Percentiles rank a stretch among this genome's conserved stretches.
Evolutionary conservation across 2,329 filamentous ascomycete genomes (phyloP).

Genomic region (Cytospora chrysosperma): DNA sequence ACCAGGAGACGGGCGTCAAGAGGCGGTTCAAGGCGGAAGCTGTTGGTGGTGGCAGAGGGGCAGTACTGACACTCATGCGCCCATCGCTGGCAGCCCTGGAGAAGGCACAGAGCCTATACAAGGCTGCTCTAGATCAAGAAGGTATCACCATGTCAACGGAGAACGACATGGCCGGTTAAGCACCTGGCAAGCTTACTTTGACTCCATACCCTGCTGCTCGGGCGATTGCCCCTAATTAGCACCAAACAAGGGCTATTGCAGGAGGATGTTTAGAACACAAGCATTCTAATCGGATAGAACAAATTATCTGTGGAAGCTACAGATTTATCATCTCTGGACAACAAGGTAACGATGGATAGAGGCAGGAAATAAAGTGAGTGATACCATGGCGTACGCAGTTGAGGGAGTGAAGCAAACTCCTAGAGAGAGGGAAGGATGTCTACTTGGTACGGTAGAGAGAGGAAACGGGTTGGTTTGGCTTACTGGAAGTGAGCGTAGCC

Average conservation of each 20-base stretch:
- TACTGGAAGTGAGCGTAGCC: too few species aligned
- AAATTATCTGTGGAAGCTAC: not conserved
- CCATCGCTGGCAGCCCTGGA: slow-evolving; percentile 71
- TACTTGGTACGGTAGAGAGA: too few species aligned
- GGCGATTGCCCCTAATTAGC: not conserved
- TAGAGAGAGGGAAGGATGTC: not conserved
- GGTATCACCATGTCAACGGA: slow-evolving; percentile 35
- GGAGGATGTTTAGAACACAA: not conserved
- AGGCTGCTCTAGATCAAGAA: slow-evolving; percentile 67
- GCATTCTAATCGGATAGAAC: too few species aligned
- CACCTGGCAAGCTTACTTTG: not conserved
- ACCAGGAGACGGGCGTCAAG: slow-evolving; percentile 71
- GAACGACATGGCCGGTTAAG: slow-evolving; percentile 13
- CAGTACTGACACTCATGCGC: slow-evolving; percentile 73
- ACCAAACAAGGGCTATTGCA: not conserved
- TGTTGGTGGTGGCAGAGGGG: slow-evolving; percentile 72
- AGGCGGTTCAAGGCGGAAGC: slow-evolving; percentile 65
- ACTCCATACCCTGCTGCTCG: not conserved
- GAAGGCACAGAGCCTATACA: slow-evolving; percentile 69
- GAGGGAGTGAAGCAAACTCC: not conserved
- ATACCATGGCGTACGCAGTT: not conserved
- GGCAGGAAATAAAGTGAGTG: not conserved
- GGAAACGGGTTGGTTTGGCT: too few species aligned
- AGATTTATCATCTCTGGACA: not conserved
- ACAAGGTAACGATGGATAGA: not conserved